phyloP scores from a whole-genome alignment of 441 rosid species.

The Geranium incanum region DNA sequence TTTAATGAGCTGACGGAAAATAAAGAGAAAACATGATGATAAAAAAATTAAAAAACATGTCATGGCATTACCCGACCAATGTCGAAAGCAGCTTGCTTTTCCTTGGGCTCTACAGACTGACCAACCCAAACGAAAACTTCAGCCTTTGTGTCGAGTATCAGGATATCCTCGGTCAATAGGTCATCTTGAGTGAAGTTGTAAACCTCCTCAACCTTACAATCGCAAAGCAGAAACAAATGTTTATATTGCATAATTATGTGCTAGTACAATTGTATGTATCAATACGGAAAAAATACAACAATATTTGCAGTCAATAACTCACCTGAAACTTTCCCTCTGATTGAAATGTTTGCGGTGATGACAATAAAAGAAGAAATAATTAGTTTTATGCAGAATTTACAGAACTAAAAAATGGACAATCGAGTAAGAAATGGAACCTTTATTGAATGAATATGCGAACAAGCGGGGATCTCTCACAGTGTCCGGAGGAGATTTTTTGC shows the following conservation, averaged over 20 bases:
- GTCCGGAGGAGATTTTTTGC: constrained; percentile 61
- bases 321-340: constrained; percentile 90
- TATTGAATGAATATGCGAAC: constrained; percentile 55
- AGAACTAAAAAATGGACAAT: constrained; percentile 1
- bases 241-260: not conserved
- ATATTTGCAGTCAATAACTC: constrained; percentile 29
- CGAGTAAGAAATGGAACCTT: constrained; percentile 44
- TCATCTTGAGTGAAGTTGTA: constrained; percentile 91
- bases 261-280: not conserved
- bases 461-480: constrained; percentile 76
- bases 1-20: constrained; percentile 13
- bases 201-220: constrained; percentile 75
- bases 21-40: constrained; percentile 8
- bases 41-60: not conserved
- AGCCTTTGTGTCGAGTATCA: constrained; percentile 86
- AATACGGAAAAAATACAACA: constrained; percentile 10
- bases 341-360: constrained; percentile 37
- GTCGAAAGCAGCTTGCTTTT: constrained; percentile 84
- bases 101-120: constrained; percentile 69
- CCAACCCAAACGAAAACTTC: constrained; percentile 99
- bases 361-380: constrained; percentile 24
- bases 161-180: constrained; percentile 80
- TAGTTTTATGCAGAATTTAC: not conserved
- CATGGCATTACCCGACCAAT: constrained; percentile 65
- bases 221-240: constrained; percentile 5